These are phyloP conservation scores for Tetrapisispora fleetii DNA, from an alignment of 805 yeast species.

Conservation along the genomic window DNA sequence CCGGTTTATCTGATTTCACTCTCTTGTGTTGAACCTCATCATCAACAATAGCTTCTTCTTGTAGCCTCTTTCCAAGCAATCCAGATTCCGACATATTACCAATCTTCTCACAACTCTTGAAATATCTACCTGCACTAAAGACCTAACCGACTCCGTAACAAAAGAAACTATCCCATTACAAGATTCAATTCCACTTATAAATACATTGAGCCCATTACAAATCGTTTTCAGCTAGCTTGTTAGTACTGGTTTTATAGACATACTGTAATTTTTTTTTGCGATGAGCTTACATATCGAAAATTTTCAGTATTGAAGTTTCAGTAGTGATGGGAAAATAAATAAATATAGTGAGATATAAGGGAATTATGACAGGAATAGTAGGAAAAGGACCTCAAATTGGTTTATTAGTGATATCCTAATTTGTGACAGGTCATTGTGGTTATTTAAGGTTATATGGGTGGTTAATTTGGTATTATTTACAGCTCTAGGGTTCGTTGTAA, in stretches of 20 bases:
- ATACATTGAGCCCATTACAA: no score
- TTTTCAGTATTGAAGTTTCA: neutral
- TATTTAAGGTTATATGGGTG: no score
- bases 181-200: no score
- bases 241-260: no score
- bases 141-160: neutral
- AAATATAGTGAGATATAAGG: neutral
- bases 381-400: no score
- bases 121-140: neutral
- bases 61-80: neutral
- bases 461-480: no score
- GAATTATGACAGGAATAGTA: no score
- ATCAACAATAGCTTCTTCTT: conserved; percentile 26
- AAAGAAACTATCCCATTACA: neutral
- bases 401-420: no score
- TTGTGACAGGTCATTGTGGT: no score
- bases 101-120: neutral
- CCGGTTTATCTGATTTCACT: neutral
- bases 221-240: no score
- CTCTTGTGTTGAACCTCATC: neutral
- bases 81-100: neutral
- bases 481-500: no score
- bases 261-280: neutral
- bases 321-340: neutral
- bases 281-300: conserved; percentile 1